phyloP scores from a whole-genome alignment of 2,329 filamentous ascomycete species.

The Arthrobotrys sphaeroides region DNA sequence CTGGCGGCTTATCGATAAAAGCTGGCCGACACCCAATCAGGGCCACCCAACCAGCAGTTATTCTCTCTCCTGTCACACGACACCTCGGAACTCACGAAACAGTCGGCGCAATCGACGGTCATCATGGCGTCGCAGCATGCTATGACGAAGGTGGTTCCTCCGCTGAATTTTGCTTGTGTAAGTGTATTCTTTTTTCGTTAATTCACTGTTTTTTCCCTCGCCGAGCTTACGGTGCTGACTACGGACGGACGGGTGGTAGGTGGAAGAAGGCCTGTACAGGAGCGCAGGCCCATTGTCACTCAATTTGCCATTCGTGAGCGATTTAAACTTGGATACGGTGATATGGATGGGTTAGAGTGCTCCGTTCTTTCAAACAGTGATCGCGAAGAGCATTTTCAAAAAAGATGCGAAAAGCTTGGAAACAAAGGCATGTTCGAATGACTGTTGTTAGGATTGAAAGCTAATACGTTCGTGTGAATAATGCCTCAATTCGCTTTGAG shows the following conservation, averaged over 20 bases:
- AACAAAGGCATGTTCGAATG: not conserved
- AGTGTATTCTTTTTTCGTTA: slow-evolving; percentile 6
- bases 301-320: slow-evolving; percentile 45
- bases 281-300: slow-evolving; percentile 45
- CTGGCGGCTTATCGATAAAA: slow-evolving; percentile 47
- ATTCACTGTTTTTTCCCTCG: no score
- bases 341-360: slow-evolving; percentile 48
- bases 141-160: slow-evolving; percentile 56
- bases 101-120: not conserved
- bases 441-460: not conserved
- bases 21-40: slow-evolving; percentile 41
- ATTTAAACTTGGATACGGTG: slow-evolving; percentile 45
- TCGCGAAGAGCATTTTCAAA: not conserved
- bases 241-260: slow-evolving; percentile 28
- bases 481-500: slow-evolving; percentile 15
- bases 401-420: not conserved
- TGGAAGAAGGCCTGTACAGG: slow-evolving; percentile 57
- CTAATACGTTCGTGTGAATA: not conserved
- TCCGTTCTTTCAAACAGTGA: not conserved
- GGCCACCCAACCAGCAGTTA: not conserved
- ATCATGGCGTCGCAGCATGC: slow-evolving; percentile 47
- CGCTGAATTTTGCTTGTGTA: slow-evolving; percentile 57
- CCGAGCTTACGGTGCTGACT: slow-evolving; percentile 9
- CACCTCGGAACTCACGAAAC: slow-evolving; percentile 20
- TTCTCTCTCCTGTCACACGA: slow-evolving; percentile 48